A percentile compares a stretch with the other conserved stretches of the same genome.
These are phyloP conservation scores for Agaricus sinodeliciosus DNA, from an alignment of 768 basidiomycete genomes.

Conservation along the genomic window DNA sequence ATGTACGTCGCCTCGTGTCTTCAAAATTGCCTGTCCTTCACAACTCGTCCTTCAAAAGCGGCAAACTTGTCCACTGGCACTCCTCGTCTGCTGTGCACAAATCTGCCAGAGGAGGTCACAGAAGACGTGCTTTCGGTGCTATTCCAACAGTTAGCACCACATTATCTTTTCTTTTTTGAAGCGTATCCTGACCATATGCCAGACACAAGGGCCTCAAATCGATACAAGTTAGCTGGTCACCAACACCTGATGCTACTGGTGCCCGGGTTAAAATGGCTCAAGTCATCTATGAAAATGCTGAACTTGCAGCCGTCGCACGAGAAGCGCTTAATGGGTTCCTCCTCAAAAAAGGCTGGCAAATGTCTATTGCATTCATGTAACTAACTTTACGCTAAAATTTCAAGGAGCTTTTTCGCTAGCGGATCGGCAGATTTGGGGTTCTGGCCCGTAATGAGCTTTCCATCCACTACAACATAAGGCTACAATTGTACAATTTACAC, in stretches of 20 bases:
- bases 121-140: constrained; percentile 80
- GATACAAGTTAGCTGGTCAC: constrained; percentile 63
- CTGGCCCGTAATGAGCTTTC: constrained; percentile 62
- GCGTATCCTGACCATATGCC: constrained; percentile 8
- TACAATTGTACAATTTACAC: constrained; percentile 15
- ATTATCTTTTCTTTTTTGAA: not conserved
- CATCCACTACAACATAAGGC: constrained; percentile 50
- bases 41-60: constrained; percentile 23
- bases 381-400: constrained; percentile 8
- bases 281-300: constrained; percentile 68
- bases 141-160: constrained; percentile 77
- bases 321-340: constrained; percentile 81
- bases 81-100: constrained; percentile 67
- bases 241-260: constrained; percentile 58
- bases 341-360: constrained; percentile 80
- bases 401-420: constrained; percentile 6
- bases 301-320: constrained; percentile 71
- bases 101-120: constrained; percentile 87
- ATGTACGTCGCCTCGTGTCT: constrained; percentile 36
- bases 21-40: constrained; percentile 23
- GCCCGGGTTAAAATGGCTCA: constrained; percentile 75
- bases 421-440: constrained; percentile 59
- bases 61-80: constrained; percentile 45
- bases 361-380: constrained; percentile 69
- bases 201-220: constrained; percentile 84